Conservation (phyloP, 306 rosid genomes). For the Cyclanthera cordifolia region DNA sequence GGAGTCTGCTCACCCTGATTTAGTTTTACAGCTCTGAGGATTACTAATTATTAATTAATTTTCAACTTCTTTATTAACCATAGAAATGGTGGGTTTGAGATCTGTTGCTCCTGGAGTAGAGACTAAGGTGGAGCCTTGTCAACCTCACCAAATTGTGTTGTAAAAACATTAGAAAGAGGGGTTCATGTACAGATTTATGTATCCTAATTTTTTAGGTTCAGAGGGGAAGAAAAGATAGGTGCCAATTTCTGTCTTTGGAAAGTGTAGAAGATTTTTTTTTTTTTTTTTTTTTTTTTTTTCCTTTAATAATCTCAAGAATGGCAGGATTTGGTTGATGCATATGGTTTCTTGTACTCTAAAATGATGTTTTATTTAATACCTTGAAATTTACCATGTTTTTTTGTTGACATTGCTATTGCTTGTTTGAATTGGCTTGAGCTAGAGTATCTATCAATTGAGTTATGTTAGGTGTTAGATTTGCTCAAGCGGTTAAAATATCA, state of each 20-base stretch:
- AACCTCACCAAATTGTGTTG: constrained; percentile 14
- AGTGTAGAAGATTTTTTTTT: constrained; percentile 1
- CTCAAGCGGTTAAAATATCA: no score
- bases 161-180: constrained; percentile 10
- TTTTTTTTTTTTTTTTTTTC: background rate
- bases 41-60: constrained; percentile 9
- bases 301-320: background rate
- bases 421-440: no score
- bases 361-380: background rate
- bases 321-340: constrained; percentile 7
- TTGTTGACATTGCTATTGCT: no score
- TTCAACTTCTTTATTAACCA: constrained; percentile 18
- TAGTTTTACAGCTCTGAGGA: constrained; percentile 57
- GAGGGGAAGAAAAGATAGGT: background rate
- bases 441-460: no score
- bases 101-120: constrained; percentile 19
- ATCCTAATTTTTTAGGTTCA: constrained; percentile 16
- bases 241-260: constrained; percentile 5
- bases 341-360: background rate
- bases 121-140: constrained; percentile 5
- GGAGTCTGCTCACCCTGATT: constrained; percentile 51
- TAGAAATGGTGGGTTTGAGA: constrained; percentile 34
- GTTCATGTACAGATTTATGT: constrained; percentile 14
- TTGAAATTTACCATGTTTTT: background rate
- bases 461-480: no score